Evolutionary conservation across 306 rosid genomes (phyloP), one percentile per base, ranked within the genome.

Genomic region (Fragaria nilgerrensis): DNA sequence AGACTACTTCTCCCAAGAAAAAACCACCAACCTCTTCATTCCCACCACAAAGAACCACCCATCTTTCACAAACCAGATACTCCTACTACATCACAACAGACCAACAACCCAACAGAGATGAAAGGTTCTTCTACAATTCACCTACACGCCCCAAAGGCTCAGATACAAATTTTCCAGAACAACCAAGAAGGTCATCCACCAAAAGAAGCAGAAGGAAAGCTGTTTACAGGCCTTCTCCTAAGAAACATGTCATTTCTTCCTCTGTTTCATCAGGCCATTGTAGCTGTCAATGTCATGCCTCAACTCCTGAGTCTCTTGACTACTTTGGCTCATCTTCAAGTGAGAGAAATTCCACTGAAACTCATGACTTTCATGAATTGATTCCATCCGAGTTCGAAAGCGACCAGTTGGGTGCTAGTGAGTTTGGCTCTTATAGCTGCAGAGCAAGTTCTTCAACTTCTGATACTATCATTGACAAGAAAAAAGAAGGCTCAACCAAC

Each of bases 381-480:
- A 84, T 80, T 49, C 82, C 84, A 56, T 93, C 93, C 11, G 91
- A 89, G 68, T 87, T 84, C 55, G 94, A 88, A 23, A 80, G 82
- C 78, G 82, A 63, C 62, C 66, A 81, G 80, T 55, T 66, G 52
- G 70, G 74, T 76, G 81, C 80, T 68, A 83, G 83, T 74, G 90
- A 85, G 74, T 16, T 9, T 52, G 37, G 41, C 36, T 66, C 87
- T 77, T 67, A 43, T 22, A 68, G 45, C 77, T 65, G 82, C 75
- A 56, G 86, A 76, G 70, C 44, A 49, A 89, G 96, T 47, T 91
- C 98, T 74, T 89, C 96, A 45, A 86, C 91, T 32, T 77, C 84
- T 77, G 90, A 92, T 69, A 86, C 88, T 65, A 86, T 90, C 88
- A 88, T 87, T 47, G 96, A 90, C 87, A 79, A 90, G 89, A 88